Percentiles rank a stretch among this genome's conserved stretches.
Conservation (phyloP, 192 early-diverging fungal genomes). For the Entomortierella lignicola region DNA sequence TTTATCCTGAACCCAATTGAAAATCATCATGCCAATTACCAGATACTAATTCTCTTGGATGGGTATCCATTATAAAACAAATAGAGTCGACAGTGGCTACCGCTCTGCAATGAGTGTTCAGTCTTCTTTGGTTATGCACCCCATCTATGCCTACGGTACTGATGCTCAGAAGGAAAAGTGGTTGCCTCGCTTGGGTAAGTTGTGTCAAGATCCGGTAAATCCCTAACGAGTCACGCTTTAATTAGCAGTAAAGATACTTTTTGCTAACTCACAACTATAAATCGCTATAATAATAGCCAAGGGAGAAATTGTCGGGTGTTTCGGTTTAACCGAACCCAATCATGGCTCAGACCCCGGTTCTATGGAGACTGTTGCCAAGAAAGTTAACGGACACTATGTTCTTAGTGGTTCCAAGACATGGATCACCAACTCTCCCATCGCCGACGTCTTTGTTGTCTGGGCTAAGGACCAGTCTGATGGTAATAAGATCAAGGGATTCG, state of each 20-base stretch:
- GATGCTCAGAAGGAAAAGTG: slow-evolving; percentile 92
- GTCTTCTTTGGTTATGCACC: slow-evolving; percentile 98
- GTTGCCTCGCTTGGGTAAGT: slow-evolving; percentile 82
- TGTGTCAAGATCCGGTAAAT: not conserved
- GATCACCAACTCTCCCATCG: slow-evolving; percentile 99
- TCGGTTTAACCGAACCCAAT: slow-evolving; percentile 98
- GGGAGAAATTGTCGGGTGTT: slow-evolving; percentile 90
- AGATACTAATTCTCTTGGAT: too few species aligned
- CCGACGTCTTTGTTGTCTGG: slow-evolving; percentile 97
- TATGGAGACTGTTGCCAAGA: slow-evolving; percentile 92
- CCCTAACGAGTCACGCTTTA: too few species aligned
- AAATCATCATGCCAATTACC: not conserved
- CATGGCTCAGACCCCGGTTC: slow-evolving; percentile 94
- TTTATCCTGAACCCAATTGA: not conserved
- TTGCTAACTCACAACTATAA: too few species aligned
- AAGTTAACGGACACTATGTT: slow-evolving; percentile 78
- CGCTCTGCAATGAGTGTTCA: slow-evolving; percentile 98
- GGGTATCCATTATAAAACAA: not conserved
- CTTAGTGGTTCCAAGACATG: slow-evolving; percentile 96
- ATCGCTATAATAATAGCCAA: slow-evolving; percentile 73
- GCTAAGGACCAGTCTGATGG: slow-evolving; percentile 87
- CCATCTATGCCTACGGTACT: slow-evolving; percentile 95
- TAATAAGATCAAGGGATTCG: slow-evolving; percentile 89
- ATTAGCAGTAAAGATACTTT: too few species aligned
- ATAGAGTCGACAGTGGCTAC: slow-evolving; percentile 93